Evolutionary conservation across 257 asterid species (phyloP).

Genomic region (Solanum sitiens): DNA sequence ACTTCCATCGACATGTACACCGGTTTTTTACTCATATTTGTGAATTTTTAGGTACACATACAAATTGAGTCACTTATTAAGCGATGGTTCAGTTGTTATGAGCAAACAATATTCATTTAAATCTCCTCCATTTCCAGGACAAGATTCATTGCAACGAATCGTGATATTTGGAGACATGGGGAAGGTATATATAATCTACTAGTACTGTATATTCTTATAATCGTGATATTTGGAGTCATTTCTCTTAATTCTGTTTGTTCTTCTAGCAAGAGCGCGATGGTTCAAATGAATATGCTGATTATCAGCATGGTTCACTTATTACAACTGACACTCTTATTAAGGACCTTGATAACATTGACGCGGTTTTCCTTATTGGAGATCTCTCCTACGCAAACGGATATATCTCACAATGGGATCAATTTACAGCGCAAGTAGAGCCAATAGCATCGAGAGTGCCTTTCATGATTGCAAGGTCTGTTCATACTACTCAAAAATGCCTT

Average conservation of each 20-base stretch:
- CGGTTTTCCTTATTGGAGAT: slow-evolving; percentile 57
- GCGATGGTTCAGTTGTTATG: slow-evolving; percentile 52
- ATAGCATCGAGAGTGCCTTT: slow-evolving; percentile 67
- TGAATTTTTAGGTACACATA: slow-evolving; percentile 52
- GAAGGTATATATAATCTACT: slow-evolving; percentile 36
- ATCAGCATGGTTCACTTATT: slow-evolving; percentile 76
- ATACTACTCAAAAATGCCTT: not conserved
- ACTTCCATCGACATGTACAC: not conserved
- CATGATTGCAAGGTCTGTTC: slow-evolving; percentile 69
- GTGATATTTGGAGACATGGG: slow-evolving; percentile 93
- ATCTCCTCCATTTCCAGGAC: slow-evolving; percentile 85
- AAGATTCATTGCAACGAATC: slow-evolving; percentile 72
- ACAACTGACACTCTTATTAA: slow-evolving; percentile 72
- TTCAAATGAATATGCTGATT: slow-evolving; percentile 65
- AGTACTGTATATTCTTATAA: not conserved
- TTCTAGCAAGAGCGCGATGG: slow-evolving; percentile 92
- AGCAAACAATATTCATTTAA: slow-evolving; percentile 56
- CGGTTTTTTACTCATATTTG: not conserved
- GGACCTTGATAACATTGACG: slow-evolving; percentile 36
- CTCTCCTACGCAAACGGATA: slow-evolving; percentile 49
- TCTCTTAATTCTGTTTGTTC: not conserved
- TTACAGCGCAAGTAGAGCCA: slow-evolving; percentile 75
- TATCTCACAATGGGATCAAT: slow-evolving; percentile 82
- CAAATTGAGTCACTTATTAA: slow-evolving; percentile 50
- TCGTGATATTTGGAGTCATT: no score